Evolutionary conservation across 2,329 filamentous ascomycete species (phyloP), one percentile per base, ranked within the genome.

Genomic region (Bipolaris victoriae): DNA sequence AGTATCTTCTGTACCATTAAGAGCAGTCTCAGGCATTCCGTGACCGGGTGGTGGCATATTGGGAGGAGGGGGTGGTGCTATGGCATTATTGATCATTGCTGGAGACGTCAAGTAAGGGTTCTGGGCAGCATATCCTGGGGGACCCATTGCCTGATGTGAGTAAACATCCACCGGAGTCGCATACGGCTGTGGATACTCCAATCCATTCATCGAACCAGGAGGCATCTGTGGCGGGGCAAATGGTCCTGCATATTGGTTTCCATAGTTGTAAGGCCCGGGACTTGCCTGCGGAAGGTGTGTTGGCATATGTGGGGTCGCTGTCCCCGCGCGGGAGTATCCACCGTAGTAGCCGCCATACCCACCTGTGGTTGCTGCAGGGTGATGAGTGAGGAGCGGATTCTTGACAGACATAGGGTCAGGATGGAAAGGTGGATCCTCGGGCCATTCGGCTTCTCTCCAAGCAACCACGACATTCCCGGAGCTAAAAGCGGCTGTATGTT

Each of bases 381-480:
- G 48, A 53, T 79, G 55, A 10, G 39, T 11, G 24, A 50, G 76
- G 41, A 76, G 72, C 35, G 74, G 62, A 57, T 76, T 69, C 61
- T 79, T 79, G 13, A 78, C 75, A 31, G 77, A 73, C 36, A 79
- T 79, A 53, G 86, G 85, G 63, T 89, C 82, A 20, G 85, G 82
- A 62, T 86, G 82, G 74, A 94, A 94, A 0, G 90, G 90, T n/a
- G 89, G 84, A 29, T 85, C 79, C 63, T 87, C 84, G 40, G 91
- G 90, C 91, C 91, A 96, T 71, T 92, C 88, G 3, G 90, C 85
- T 72, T 88, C 78, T 71, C 78, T 86, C 91, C 91, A 96, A 68
- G 89, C 82, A 15, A 94, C 89, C 41, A 92, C 86, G 45, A 90
- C 79, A 66, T 85, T 91, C 47, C 90, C 90, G 54, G 84, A 75